Percentiles rank a stretch among this genome's conserved stretches.
Evolutionary conservation across 257 asterid species (phyloP).

Genomic region (Marsdenia floribunda): DNA sequence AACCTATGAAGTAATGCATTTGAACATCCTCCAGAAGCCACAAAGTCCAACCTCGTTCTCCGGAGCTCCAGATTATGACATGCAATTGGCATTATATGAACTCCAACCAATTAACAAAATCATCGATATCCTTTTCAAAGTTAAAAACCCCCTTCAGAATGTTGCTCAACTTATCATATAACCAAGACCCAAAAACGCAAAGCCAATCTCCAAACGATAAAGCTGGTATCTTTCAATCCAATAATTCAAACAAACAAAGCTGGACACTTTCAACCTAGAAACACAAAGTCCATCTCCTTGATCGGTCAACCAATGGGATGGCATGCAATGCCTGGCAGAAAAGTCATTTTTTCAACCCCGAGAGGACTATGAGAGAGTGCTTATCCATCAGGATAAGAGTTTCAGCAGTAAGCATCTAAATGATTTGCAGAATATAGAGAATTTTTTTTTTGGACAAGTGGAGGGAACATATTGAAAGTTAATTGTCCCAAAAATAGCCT

Average conservation of each 20-base stretch:
- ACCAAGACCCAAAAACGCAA: conserved; percentile 13
- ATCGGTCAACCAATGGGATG: too few species aligned
- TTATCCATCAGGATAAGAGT: too few species aligned
- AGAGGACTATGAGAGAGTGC: too few species aligned
- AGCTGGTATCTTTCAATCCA: conserved; percentile 9
- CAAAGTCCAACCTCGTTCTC: conserved; percentile 51
- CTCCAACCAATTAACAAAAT: conserved; percentile 5
- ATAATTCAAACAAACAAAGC: not conserved
- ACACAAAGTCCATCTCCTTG: too few species aligned
- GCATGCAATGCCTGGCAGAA: too few species aligned
- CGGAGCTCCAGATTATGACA: conserved; percentile 63
- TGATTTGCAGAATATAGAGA: too few species aligned
- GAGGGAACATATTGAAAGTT: too few species aligned
- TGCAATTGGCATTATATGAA: conserved; percentile 66
- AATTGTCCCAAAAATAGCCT: too few species aligned
- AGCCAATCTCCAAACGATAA: conserved; percentile 5
- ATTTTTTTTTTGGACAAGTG: too few species aligned
- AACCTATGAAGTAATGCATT: conserved; percentile 41
- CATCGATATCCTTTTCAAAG: conserved; percentile 17
- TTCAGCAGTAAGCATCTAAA: too few species aligned
- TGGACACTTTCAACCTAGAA: too few species aligned
- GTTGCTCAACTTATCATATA: conserved; percentile 28
- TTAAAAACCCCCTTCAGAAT: conserved; percentile 39
- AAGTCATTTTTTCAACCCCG: too few species aligned
- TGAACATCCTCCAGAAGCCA: conserved; percentile 66